Percentiles rank a stretch among this genome's conserved stretches.
These are phyloP conservation scores for Pichia manshurica DNA, from an alignment of 805 yeast species.

Conservation along the genomic window DNA sequence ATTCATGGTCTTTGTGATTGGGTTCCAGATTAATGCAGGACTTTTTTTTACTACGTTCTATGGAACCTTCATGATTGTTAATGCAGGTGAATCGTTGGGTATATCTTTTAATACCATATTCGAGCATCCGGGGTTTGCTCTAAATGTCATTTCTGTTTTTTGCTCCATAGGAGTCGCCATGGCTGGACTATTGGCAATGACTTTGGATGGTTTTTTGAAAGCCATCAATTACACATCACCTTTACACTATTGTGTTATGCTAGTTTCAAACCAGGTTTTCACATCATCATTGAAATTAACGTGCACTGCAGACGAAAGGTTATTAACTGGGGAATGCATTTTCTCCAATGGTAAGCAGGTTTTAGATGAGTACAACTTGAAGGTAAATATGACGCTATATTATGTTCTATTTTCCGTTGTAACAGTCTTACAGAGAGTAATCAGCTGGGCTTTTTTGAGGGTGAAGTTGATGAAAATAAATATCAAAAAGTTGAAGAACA, in stretches of 20 bases:
- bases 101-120: constrained; percentile 72
- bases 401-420: constrained; percentile 37
- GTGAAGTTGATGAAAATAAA: constrained; percentile 22
- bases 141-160: constrained; percentile 61
- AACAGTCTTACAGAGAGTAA: constrained; percentile 36
- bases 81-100: constrained; percentile 83
- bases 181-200: constrained; percentile 79
- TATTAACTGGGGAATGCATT: constrained; percentile 37
- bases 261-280: constrained; percentile 56
- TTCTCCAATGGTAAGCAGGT: constrained; percentile 52
- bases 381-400: constrained; percentile 32
- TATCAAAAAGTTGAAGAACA: constrained; percentile 11
- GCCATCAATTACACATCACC: constrained; percentile 79
- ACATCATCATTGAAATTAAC: constrained; percentile 41
- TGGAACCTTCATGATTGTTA: constrained; percentile 47
- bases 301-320: constrained; percentile 34
- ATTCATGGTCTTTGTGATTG: constrained; percentile 63
- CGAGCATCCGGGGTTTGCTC: constrained; percentile 73
- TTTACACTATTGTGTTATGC: constrained; percentile 61
- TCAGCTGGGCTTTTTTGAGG: constrained; percentile 31
- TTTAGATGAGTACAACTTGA: constrained; percentile 44
- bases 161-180: constrained; percentile 69
- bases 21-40: constrained; percentile 61
- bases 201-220: constrained; percentile 62
- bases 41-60: constrained; percentile 63